phyloP scores from a whole-genome alignment of 225 moss, liverwort and hornwort species.

The Physcomitrellopsis africana region DNA sequence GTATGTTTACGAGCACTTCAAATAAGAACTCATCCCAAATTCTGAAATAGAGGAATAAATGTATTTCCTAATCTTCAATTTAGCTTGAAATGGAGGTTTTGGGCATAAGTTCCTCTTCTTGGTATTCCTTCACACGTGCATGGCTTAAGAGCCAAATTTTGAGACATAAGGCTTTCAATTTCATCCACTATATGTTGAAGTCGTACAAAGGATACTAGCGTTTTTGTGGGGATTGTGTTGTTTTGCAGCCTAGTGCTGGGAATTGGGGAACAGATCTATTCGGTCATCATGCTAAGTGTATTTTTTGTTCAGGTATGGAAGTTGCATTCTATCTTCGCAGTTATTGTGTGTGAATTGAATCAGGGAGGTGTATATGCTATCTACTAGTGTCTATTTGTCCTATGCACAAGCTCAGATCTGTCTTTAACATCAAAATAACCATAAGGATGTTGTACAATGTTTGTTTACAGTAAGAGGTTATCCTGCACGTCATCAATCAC shows the following conservation, averaged over 20 bases:
- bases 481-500: constrained; percentile 4
- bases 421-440: constrained; percentile 5
- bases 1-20: constrained; percentile 14
- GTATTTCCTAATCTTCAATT: constrained; percentile 1
- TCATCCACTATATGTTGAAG: constrained; percentile 6
- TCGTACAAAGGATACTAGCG: constrained; percentile 15
- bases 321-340: neutral
- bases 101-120: constrained; percentile 3
- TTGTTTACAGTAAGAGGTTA: neutral
- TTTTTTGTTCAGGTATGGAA: constrained; percentile 87
- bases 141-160: neutral
- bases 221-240: constrained; percentile 20
- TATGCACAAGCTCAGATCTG: constrained; percentile 12
- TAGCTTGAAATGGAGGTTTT: neutral
- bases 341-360: constrained; percentile 15
- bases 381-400: neutral
- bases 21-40: constrained; percentile 17
- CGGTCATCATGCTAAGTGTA: constrained; percentile 85
- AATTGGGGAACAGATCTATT: constrained; percentile 98
- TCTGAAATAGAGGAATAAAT: neutral
- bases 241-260: constrained; percentile 74
- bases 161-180: constrained; percentile 2
- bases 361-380: constrained; percentile 2
- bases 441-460: neutral
- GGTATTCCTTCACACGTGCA: neutral